phyloP scores from a whole-genome alignment of 208 protist genomes.

The Trypanosoma boissoni region DNA sequence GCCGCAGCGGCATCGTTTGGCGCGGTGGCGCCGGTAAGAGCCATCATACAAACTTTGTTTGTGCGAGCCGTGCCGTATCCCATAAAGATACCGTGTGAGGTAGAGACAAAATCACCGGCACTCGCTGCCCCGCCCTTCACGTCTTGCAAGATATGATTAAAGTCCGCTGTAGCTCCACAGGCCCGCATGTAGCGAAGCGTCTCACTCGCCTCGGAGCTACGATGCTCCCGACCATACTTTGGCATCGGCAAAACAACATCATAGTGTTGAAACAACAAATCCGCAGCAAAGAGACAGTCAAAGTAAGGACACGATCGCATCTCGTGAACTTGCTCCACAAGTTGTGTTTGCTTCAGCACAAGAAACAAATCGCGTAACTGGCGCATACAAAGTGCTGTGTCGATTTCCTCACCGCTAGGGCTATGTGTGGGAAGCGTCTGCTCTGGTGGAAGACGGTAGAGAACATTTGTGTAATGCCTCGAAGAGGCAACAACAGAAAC shows the following conservation, averaged over 20 bases:
- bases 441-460: constrained; percentile 67
- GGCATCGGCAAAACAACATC: constrained; percentile 85
- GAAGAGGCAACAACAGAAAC: constrained; percentile 7
- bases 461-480: constrained; percentile 69
- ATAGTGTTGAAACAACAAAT: constrained; percentile 80
- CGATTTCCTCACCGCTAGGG: constrained; percentile 61
- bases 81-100: constrained; percentile 71
- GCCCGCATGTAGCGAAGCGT: constrained; percentile 87
- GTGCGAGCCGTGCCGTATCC: constrained; percentile 67
- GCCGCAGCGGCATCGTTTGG: constrained; percentile 34
- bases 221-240: constrained; percentile 76
- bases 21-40: constrained; percentile 39
- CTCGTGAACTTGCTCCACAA: constrained; percentile 75
- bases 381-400: constrained; percentile 62
- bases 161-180: constrained; percentile 63
- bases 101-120: constrained; percentile 78
- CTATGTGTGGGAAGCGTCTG: constrained; percentile 73
- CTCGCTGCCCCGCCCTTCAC: constrained; percentile 55
- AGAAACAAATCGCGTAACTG: constrained; percentile 67
- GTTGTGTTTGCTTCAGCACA: constrained; percentile 57
- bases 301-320: constrained; percentile 85
- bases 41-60: constrained; percentile 66
- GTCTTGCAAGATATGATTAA: constrained; percentile 81
- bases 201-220: constrained; percentile 75
- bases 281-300: constrained; percentile 71